Base-by-base conservation (phyloP, 2,329 filamentous ascomycete species). In the Talaromyces piceae region DNA sequence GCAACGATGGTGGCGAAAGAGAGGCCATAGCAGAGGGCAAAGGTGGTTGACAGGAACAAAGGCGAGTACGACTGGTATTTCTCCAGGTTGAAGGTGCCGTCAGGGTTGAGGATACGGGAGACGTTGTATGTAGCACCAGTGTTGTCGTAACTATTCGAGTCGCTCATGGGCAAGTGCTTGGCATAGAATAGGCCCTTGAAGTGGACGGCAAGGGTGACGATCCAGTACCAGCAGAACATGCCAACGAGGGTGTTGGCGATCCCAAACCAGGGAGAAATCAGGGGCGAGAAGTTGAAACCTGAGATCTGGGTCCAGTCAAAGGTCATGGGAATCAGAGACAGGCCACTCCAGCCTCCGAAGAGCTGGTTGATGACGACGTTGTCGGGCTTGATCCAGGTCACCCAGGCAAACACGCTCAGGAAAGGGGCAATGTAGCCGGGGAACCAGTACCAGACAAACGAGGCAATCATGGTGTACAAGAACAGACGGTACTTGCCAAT, bases 221-320 rank as follows among this genome's bases (percentile, higher is more conserved):
- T 65, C 52, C 87, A 76, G 61, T 81, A 87, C 62, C 86, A 87
- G 1, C 77, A 23, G 1, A 86, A 72, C 25, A 87, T 78, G 13
- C 84, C 84, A 28, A 87, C 79, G 37, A 86, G 65, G 0, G 83
- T 87, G 61, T 89, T 89, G 52, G 81, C 83, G 56, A 88, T 88
- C 7, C 84, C 85, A 62, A 84, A 80, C 82, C 83, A 88, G 4
- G 85, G 85, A 2, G 83, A 79, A 46, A 87, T 83, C 31, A 88
- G 67, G 18, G 84, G 85, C 8, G 82, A 86, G 26, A 80, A 79
- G 47, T 86, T 73, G 54, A 80, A 88, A 44, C 83, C 86, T 3
- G 83, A 77, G 48, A 88, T 77, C 58, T 87, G 83, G 4, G 83
- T 84, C 84, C 86, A 88, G 70, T 89, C 86, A 61, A 89, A 87